Evolutionary conservation across 1,284 basidiomycete genomes (phyloP), one percentile per base, ranked within the genome.

Genomic region (Fomitopsis pinicola): DNA sequence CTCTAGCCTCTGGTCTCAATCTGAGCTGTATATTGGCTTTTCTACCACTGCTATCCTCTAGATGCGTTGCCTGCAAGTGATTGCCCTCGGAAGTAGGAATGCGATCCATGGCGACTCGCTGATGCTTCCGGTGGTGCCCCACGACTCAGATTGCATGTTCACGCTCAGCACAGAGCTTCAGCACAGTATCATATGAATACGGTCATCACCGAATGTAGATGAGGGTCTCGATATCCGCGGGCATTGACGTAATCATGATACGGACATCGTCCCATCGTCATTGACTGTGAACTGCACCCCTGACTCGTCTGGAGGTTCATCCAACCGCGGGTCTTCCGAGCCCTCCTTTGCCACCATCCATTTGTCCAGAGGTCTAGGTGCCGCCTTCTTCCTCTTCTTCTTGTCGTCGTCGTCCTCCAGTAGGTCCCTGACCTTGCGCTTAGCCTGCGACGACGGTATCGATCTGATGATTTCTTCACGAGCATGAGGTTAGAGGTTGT

Each of bases 391-490:
- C 68, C 30, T 57, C 46, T 53, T 55, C 22, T 5, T n/a, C 50
- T 33, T 7, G 40, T 58, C 53, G 35, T 53, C 54, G 40, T 59
- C 67, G 30, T 50, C 63, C 19, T 66, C 67, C 55, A 67, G 61
- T 33, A 58, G 59, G 40, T 69, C 69, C 62, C 77, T 80, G 44
- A 75, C 71, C 65, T 78, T 81, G 54, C 80, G 78, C 64, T 77
- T 81, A 36, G 72, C 71, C 72, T 33, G 76, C 63, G 44, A 22
- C 7, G 58, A 48, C 22, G 76, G 61, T 54, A 73, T 71, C 19
- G 78, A 83, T 45, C 80, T 80, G 40, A 88, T 78, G 55, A 86
- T 80, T 68, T 88, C 86, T 88, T 62, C 7, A 4, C 57, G 22
- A n/a, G 9, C 30, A 50, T 52, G 19, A 28, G 35, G 33, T 22